Percentiles rank a stretch among this genome's conserved stretches.
phyloP scores from a whole-genome alignment of 1,139 yeast species.

The Magnusiomyces ingens region DNA sequence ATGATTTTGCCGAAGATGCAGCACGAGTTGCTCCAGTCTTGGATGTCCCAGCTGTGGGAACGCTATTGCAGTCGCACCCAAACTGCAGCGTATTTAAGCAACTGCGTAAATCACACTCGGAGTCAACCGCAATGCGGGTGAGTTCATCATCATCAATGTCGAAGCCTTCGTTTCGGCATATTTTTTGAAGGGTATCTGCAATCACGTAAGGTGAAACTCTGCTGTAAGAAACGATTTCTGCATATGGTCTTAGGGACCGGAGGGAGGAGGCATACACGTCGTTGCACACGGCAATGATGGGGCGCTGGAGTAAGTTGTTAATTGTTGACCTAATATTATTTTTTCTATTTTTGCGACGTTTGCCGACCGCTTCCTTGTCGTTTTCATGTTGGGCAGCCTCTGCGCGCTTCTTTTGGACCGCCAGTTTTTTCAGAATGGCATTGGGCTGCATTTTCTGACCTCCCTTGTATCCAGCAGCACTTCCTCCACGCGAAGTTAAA shows the following conservation, averaged over 20 bases:
- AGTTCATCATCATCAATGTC: conserved; percentile 36
- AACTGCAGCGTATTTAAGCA: conserved; percentile 83
- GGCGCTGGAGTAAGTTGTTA: conserved; percentile 52
- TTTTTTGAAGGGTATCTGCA: conserved; percentile 42
- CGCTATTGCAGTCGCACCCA: conserved; percentile 31
- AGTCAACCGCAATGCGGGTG: conserved; percentile 55
- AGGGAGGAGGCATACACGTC: conserved; percentile 69
- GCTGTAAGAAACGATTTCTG: conserved; percentile 64
- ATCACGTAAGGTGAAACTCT: conserved; percentile 50
- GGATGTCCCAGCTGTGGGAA: conserved; percentile 7
- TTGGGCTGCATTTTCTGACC: not conserved
- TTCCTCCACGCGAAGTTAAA: conserved; percentile 23
- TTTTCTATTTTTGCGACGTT: conserved; percentile 18
- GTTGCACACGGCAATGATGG: conserved; percentile 89
- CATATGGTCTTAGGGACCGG: conserved; percentile 63
- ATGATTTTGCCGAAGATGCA: conserved; percentile 11
- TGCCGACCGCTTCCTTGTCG: conserved; percentile 1
- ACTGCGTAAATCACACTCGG: conserved; percentile 82
- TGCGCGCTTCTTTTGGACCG: conserved; percentile 12
- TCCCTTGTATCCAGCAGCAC: not conserved
- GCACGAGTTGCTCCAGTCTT: not conserved
- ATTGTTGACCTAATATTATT: conserved; percentile 12
- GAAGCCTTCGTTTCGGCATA: conserved; percentile 45
- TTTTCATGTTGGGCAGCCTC: conserved; percentile 21
- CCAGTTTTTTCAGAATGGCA: not conserved